Evolutionary conservation across 1,284 basidiomycete species (phyloP).

Genomic region (Peniophora sp.): DNA sequence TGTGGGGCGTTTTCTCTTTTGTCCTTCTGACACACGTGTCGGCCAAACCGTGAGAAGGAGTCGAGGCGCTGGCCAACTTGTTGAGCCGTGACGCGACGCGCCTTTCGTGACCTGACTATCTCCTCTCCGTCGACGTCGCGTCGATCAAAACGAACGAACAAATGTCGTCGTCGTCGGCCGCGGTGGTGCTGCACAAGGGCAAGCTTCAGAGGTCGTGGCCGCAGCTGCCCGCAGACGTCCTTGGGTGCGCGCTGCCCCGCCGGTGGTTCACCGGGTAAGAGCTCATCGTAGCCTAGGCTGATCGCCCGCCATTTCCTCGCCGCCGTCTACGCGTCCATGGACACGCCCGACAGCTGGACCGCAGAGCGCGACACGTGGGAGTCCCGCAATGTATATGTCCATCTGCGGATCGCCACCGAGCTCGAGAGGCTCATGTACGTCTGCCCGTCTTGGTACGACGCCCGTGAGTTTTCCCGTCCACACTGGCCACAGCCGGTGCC

Average conservation of each 20-base stretch:
- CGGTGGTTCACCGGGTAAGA: constrained; percentile 9
- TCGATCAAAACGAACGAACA: neutral
- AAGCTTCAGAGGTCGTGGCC: constrained; percentile 63
- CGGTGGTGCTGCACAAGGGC: constrained; percentile 42
- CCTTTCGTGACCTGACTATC: neutral
- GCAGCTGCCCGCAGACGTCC: constrained; percentile 59
- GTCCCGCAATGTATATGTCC: constrained; percentile 46
- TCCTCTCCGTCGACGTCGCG: neutral
- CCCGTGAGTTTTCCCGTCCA: constrained; percentile 31
- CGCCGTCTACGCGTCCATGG: constrained; percentile 33
- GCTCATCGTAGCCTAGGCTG: constrained; percentile 32
- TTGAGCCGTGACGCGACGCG: neutral
- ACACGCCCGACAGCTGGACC: constrained; percentile 54
- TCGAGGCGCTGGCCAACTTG: neutral
- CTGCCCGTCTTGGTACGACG: constrained; percentile 33
- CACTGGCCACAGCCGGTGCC: constrained; percentile 6
- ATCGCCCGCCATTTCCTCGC: constrained; percentile 56
- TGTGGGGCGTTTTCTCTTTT: neutral
- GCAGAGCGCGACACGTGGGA: constrained; percentile 43
- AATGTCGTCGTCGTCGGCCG: constrained; percentile 13
- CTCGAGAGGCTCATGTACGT: constrained; percentile 55
- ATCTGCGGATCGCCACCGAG: constrained; percentile 43
- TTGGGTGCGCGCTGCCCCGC: constrained; percentile 36
- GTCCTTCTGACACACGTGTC: neutral
- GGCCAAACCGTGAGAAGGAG: neutral